phyloP scores from a whole-genome alignment of 352 stramenopile species.

The Globisporangium spiculum region DNA sequence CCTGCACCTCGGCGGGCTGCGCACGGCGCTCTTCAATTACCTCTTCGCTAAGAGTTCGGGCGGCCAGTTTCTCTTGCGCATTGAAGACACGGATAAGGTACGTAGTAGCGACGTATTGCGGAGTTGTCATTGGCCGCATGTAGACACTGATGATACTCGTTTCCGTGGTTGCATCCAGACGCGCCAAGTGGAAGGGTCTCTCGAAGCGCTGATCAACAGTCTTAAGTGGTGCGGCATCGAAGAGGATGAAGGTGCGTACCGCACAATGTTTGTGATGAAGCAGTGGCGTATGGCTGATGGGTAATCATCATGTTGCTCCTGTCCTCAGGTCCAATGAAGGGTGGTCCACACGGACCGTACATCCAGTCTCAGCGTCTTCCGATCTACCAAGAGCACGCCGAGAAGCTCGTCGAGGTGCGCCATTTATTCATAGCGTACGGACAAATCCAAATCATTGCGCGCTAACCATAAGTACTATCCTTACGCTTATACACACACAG shows the following conservation, averaged over 20 bases:
- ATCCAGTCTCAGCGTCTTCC: conserved; percentile 95
- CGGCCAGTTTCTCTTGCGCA: conserved; percentile 88
- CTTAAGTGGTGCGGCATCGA: conserved; percentile 94
- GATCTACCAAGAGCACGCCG: conserved; percentile 92
- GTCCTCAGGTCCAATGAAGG: conserved; percentile 77
- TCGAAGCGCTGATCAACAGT: conserved; percentile 82
- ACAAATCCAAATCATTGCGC: neutral
- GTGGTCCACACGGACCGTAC: conserved; percentile 93
- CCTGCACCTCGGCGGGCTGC: conserved; percentile 87
- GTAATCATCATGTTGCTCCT: neutral
- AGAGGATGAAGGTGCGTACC: conserved; percentile 92
- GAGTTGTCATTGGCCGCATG: too few relatives aligned
- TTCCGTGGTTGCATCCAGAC: conserved; percentile 29
- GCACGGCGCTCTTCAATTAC: conserved; percentile 93
- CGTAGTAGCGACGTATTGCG: neutral
- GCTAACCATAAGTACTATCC: neutral
- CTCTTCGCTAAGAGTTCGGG: conserved; percentile 83
- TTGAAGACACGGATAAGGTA: conserved; percentile 91
- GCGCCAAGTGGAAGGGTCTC: conserved; percentile 80
- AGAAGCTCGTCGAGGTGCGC: conserved; percentile 81
- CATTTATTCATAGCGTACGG: neutral
- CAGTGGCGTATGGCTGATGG: neutral
- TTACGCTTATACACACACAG: conserved; percentile 21
- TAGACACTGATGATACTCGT: conserved; percentile 9
- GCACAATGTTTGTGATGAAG: neutral